Conservation (phyloP, 176 grass and related monocot genomes). For the Ampelocalamus luodianensis region DNA sequence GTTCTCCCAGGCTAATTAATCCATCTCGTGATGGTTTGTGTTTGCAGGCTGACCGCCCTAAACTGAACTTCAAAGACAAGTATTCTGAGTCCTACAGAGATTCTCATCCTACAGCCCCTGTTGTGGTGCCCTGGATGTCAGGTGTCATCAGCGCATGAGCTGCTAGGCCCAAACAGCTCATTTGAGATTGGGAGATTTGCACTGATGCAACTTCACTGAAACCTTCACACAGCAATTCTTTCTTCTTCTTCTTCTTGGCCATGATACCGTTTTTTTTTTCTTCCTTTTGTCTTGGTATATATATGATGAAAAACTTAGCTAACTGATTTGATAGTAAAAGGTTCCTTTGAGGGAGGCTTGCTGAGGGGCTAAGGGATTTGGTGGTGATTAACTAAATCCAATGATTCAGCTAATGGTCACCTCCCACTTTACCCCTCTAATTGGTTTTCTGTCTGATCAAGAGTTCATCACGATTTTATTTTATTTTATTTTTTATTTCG, state of each 20-base stretch:
- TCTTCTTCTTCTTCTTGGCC: too few species aligned
- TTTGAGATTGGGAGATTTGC: background rate
- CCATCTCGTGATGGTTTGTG: constrained; percentile 12
- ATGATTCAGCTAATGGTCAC: constrained; percentile 6
- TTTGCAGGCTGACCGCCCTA: constrained; percentile 69
- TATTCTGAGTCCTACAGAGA: constrained; percentile 84
- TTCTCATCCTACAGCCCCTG: constrained; percentile 75
- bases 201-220: too few species aligned
- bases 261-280: too few species aligned
- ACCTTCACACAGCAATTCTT: too few species aligned
- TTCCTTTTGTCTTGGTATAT: too few species aligned
- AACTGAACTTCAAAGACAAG: constrained; percentile 82
- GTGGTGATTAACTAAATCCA: constrained; percentile 23
- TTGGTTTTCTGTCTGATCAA: background rate
- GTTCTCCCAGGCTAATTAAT: background rate
- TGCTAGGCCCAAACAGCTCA: background rate
- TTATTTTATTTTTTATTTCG: too few species aligned
- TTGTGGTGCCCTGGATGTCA: constrained; percentile 91
- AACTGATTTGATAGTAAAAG: too few species aligned
- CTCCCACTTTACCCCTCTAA: background rate
- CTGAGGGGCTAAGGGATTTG: constrained; percentile 25
- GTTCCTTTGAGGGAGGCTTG: too few species aligned
- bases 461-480: background rate
- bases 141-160: constrained; percentile 65
- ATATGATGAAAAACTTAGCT: too few species aligned